Evolutionary conservation across 2,329 filamentous ascomycete species (phyloP), one percentile per base, ranked within the genome.

Genomic region (Chrysoporthe austroafricana): DNA sequence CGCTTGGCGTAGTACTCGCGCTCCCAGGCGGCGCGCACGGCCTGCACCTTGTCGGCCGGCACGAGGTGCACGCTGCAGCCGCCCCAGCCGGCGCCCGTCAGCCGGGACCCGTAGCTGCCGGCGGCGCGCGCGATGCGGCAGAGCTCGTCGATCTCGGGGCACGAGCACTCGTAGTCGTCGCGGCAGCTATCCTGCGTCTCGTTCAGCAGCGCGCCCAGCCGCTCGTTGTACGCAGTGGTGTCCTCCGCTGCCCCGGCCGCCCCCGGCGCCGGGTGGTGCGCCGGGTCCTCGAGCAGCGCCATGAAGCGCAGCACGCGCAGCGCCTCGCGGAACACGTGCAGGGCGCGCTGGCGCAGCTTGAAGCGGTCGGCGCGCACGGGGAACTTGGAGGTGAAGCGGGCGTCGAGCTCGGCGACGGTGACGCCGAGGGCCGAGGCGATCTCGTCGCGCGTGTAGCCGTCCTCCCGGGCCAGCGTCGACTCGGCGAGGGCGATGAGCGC

Each of bases 1-100:
- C 86, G 85, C 82, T 90, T 91, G 66, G 85, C 81, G 78, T 96
- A 98, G 78, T 98, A 99, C 76, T 94, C 89, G 70, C 86, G 85
- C 74, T 91, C 88, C 86, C 96, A 89, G 5, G 92, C 92, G 74
- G 87, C 84, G 77, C 87, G 93, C 32, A 99, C 92, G 36, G 83
- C 87, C 5, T 90, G 89, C 0, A 97, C 91, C 79, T 91, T 95
- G 74, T 93, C 87, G 67, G 89, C 91, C 0, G 95, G 91, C 63
- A 98, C 91, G 67, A 99, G 85, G 81, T 99, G 96, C 67, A 99
- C 95, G 69, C 89, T 96, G 81, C 96, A 98, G 2, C 96, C 96
- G 70, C 96, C 96, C 96, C 96, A 99, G 3, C 96, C 96, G 0
- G 96, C 96, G 50, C 96, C 96, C 0, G 95, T 98, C 73, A 97